These are phyloP conservation scores for Viola odorata DNA, from an alignment of 345 rosid genomes.

Conservation along the genomic window DNA sequence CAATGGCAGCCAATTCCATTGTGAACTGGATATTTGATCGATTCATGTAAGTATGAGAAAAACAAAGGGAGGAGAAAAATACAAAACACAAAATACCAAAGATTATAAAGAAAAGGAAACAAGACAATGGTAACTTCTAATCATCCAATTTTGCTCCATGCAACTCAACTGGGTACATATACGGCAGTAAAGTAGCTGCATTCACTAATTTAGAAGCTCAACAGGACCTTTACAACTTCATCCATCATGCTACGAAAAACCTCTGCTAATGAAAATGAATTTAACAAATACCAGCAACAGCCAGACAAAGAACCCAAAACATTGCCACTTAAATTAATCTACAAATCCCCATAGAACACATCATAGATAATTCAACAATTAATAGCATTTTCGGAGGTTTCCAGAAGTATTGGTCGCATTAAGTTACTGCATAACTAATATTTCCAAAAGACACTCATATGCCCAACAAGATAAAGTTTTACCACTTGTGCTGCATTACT, in stretches of 20 bases:
- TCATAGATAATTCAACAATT: not conserved
- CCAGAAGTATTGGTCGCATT: not conserved
- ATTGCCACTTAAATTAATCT: not conserved
- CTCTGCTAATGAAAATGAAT: too few relatives aligned
- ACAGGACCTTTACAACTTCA: too few relatives aligned
- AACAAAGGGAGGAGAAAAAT: not conserved
- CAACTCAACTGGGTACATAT: not conserved
- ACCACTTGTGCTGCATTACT: not conserved
- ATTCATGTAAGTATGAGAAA: not conserved
- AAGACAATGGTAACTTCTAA: too few relatives aligned
- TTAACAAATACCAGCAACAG: too few relatives aligned
- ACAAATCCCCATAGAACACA: too few relatives aligned
- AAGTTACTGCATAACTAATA: not conserved
- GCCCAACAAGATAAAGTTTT: not conserved
- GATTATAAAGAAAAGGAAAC: not conserved
- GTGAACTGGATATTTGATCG: constrained; percentile 40
- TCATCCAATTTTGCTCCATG: not conserved
- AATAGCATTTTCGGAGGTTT: not conserved
- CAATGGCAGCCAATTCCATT: constrained; percentile 64
- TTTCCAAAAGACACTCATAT: not conserved
- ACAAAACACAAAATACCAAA: not conserved
- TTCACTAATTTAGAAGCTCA: not conserved
- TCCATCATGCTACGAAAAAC: too few relatives aligned
- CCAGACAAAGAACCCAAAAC: too few relatives aligned
- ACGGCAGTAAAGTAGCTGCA: not conserved